phyloP scores from a whole-genome alignment of 2,329 filamentous ascomycete genomes.

The Aphanocladium album region DNA sequence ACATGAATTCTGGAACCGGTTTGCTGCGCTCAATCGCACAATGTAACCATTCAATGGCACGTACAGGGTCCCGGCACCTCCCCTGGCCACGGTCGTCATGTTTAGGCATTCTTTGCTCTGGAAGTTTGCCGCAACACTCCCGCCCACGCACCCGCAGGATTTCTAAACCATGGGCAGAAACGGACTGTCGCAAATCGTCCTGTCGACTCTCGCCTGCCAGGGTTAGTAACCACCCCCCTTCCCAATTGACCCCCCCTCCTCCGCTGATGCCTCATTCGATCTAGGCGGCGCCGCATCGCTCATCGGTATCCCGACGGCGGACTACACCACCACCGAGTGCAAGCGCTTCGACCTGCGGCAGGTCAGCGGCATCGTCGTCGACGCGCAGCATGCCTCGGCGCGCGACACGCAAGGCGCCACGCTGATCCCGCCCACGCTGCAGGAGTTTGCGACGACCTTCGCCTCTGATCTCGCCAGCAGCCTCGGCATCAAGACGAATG shows the following conservation, averaged over 20 bases:
- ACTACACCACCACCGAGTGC: conserved; percentile 22
- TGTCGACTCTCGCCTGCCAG: not conserved
- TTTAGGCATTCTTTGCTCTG: too few species aligned
- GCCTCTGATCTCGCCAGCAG: conserved; percentile 27
- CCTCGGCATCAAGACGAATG: conserved; percentile 25
- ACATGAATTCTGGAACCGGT: not conserved
- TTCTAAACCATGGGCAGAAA: not conserved
- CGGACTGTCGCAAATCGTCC: not conserved
- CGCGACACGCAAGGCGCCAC: conserved; percentile 43
- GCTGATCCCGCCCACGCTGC: conserved; percentile 46
- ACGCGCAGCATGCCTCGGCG: conserved; percentile 33
- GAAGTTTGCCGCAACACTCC: too few species aligned
- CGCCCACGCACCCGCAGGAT: too few species aligned
- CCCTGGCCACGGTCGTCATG: too few species aligned
- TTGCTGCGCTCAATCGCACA: not conserved
- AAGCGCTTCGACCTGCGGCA: conserved; percentile 24
- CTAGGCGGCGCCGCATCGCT: conserved; percentile 1
- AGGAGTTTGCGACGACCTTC: conserved; percentile 44
- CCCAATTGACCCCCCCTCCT: not conserved
- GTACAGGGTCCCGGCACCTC: not conserved
- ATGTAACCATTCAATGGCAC: not conserved
- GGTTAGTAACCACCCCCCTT: not conserved
- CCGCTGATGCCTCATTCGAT: not conserved
- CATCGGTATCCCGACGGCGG: conserved; percentile 30
- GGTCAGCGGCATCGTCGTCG: conserved; percentile 37